These are phyloP conservation scores for Mucor piriformis DNA, from an alignment of 371 early-diverging fungal genomes.

Conservation along the genomic window DNA sequence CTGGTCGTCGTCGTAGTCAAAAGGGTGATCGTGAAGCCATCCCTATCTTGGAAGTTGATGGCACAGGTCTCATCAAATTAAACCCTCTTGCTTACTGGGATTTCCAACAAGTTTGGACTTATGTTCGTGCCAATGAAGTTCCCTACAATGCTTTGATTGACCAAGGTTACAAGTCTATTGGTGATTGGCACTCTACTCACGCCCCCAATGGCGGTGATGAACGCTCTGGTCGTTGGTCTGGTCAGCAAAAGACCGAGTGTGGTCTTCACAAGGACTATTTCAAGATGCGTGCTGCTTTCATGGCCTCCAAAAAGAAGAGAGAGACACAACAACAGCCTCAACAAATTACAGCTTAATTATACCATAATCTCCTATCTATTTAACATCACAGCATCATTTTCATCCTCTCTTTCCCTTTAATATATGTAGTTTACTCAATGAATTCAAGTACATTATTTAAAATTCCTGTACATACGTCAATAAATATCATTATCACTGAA, in stretches of 20 bases:
- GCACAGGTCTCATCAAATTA: conserved; percentile 82
- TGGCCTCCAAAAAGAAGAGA: conserved; percentile 54
- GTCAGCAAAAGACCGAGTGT: conserved; percentile 90
- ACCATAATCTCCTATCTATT: neutral
- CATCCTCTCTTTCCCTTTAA: neutral
- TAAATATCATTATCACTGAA: too few species aligned
- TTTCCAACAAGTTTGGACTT: conserved; percentile 84
- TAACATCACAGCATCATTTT: neutral
- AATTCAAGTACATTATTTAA: too few species aligned
- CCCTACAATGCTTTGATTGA: conserved; percentile 90
- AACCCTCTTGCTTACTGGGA: conserved; percentile 91
- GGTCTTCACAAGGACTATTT: conserved; percentile 95
- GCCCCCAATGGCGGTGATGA: conserved; percentile 75
- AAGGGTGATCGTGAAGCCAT: conserved; percentile 80
- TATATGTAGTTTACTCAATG: too few species aligned
- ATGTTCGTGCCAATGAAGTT: conserved; percentile 84
- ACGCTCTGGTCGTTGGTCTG: conserved; percentile 90
- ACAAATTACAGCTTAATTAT: conserved; percentile 23
- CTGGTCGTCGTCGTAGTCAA: conserved; percentile 90
- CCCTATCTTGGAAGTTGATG: conserved; percentile 83
- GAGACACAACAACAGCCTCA: conserved; percentile 39
- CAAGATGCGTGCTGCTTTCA: conserved; percentile 78
- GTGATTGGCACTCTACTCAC: conserved; percentile 91
- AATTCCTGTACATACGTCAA: too few species aligned
- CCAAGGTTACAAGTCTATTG: conserved; percentile 90